Percentiles rank a stretch among this genome's conserved stretches.
phyloP scores from a whole-genome alignment of 2,329 filamentous ascomycete species.

The Ophiostoma australiae region DNA sequence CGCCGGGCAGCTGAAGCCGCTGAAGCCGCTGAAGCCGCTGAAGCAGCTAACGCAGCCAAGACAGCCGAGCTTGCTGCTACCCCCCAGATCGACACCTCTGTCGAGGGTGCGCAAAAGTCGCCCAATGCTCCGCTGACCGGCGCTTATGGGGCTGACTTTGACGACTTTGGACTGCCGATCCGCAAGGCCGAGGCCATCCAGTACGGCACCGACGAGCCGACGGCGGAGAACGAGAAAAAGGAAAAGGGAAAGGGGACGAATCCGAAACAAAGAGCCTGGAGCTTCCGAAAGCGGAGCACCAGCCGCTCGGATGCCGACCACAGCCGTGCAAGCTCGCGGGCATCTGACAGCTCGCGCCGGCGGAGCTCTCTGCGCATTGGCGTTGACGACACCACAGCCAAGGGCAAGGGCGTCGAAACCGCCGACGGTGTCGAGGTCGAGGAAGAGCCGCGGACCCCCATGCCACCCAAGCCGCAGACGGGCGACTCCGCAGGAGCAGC shows the following conservation, averaged over 20 bases:
- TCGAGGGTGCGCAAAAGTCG: conserved; percentile 16
- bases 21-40: conserved; percentile 16
- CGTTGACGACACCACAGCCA: not conserved
- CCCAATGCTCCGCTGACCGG: conserved; percentile 30
- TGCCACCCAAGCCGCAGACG: not conserved
- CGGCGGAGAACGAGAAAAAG: conserved; percentile 9
- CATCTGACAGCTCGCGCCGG: conserved; percentile 25
- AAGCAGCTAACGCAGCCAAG: not conserved
- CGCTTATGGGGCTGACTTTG: conserved; percentile 37
- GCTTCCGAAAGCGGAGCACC: conserved; percentile 23
- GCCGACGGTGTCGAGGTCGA: conserved; percentile 18
- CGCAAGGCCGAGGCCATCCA: conserved; percentile 40
- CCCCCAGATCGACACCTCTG: not conserved
- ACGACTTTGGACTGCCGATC: conserved; percentile 68
- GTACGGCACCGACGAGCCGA: conserved; percentile 29
- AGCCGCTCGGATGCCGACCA: conserved; percentile 22
- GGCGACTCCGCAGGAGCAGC: not conserved
- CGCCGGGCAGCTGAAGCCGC: not conserved
- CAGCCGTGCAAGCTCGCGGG: conserved; percentile 23
- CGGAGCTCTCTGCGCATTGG: conserved; percentile 20
- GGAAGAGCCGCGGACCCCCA: conserved; percentile 26
- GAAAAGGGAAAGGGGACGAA: not conserved
- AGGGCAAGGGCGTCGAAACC: conserved; percentile 22
- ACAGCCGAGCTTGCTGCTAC: not conserved
- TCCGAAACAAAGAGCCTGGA: conserved; percentile 22